Percentiles rank a stretch among this genome's conserved stretches.
phyloP scores from a whole-genome alignment of 1,284 basidiomycete genomes.

The Heterobasidion irregulare region DNA sequence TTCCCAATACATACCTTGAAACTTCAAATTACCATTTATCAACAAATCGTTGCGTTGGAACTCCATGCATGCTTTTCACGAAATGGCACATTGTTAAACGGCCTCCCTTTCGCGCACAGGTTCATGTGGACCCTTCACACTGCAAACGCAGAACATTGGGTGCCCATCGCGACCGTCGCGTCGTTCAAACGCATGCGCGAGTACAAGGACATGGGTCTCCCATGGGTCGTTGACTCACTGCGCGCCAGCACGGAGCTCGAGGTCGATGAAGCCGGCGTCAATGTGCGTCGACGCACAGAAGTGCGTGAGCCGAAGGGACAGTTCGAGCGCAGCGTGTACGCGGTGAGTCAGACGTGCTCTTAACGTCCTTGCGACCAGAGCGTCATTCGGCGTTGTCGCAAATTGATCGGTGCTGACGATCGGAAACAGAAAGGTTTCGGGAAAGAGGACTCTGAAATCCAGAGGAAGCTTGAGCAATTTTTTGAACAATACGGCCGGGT shows the following conservation, averaged over 20 bases:
- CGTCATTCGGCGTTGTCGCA: not conserved
- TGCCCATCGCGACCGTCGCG: slow-evolving; percentile 80
- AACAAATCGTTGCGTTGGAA: not conserved
- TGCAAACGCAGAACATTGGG: slow-evolving; percentile 80
- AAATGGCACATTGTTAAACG: not conserved
- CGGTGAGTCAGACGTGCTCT: slow-evolving; percentile 43
- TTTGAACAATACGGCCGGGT: slow-evolving; percentile 80
- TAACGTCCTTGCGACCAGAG: not conserved
- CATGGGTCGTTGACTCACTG: slow-evolving; percentile 64
- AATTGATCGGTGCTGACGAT: not conserved
- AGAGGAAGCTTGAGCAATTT: slow-evolving; percentile 76
- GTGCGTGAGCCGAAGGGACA: slow-evolving; percentile 67
- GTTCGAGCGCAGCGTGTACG: slow-evolving; percentile 78
- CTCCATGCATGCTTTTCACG: not conserved
- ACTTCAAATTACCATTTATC: not conserved
- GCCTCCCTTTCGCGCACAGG: slow-evolving; percentile 32
- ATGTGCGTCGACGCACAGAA: slow-evolving; percentile 68
- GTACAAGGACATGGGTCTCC: slow-evolving; percentile 47
- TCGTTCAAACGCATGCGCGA: slow-evolving; percentile 97
- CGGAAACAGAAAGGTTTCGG: slow-evolving; percentile 80
- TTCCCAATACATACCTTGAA: not conserved
- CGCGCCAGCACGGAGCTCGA: slow-evolving; percentile 63
- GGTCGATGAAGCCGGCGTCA: slow-evolving; percentile 66
- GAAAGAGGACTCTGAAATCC: slow-evolving; percentile 63
- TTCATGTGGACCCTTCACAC: slow-evolving; percentile 93